phyloP scores from a whole-genome alignment of 768 basidiomycete genomes.

The Tephrocybe sp. region DNA sequence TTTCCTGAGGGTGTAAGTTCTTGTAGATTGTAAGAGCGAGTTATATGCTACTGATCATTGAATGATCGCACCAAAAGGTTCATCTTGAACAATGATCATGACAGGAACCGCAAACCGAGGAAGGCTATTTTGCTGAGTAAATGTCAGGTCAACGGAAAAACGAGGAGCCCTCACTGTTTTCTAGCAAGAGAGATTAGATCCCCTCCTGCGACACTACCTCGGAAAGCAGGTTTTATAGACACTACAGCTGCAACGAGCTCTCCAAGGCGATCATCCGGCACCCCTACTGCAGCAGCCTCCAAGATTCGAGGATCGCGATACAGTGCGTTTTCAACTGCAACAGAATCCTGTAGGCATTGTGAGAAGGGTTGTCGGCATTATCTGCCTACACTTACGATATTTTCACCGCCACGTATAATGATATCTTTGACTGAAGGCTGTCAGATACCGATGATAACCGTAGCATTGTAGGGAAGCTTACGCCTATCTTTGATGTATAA shows the following conservation, averaged over 20 bases:
- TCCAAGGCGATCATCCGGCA: slow-evolving; percentile 56
- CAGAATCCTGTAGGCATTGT: slow-evolving; percentile 41
- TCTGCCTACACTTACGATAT: slow-evolving; percentile 38
- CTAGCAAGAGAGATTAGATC: slow-evolving; percentile 41
- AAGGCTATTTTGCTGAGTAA: slow-evolving; percentile 27
- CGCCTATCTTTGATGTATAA: slow-evolving; percentile 56
- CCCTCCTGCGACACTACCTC: slow-evolving; percentile 46
- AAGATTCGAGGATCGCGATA: slow-evolving; percentile 51
- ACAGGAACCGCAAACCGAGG: slow-evolving; percentile 59
- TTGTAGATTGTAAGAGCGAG: slow-evolving; percentile 17
- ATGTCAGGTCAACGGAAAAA: background rate
- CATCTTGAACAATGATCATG: slow-evolving; percentile 48
- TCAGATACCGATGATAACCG: background rate
- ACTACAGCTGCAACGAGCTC: slow-evolving; percentile 60
- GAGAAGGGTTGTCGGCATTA: background rate
- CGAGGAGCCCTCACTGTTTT: slow-evolving; percentile 32
- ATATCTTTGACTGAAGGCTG: slow-evolving; percentile 50
- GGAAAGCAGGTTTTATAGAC: slow-evolving; percentile 43
- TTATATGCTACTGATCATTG: background rate
- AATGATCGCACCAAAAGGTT: slow-evolving; percentile 36
- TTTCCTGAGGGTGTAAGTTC: slow-evolving; percentile 58
- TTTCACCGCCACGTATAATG: slow-evolving; percentile 64
- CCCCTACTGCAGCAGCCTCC: slow-evolving; percentile 58
- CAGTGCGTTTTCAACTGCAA: slow-evolving; percentile 57
- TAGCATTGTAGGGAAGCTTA: slow-evolving; percentile 20